Evolutionary conservation across 2,329 filamentous ascomycete species (phyloP), one percentile per base, ranked within the genome.

Genomic region (Ceratocystis eucalypticola): DNA sequence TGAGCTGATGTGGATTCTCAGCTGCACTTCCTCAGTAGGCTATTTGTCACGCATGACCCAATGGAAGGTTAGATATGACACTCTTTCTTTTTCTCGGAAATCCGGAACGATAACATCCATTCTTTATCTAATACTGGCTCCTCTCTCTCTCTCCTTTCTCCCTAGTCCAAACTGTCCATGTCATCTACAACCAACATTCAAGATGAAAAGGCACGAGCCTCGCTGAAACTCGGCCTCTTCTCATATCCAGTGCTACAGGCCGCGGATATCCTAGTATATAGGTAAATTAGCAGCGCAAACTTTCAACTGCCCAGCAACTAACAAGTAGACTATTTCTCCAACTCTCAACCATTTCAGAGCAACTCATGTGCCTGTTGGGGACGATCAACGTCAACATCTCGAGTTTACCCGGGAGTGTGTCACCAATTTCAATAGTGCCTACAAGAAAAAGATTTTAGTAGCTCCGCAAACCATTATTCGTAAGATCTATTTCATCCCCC

Each of bases 41-140:
- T 96, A 96, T 76, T 79, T 99, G n/a, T 88, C 88, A 8, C 82
- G 94, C n/a, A 99, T 99, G 94, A 97, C 94, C 33, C 94, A 97
- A 76, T 99, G 94, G 92, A 99, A 99, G 85, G 91, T 90, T 67
- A 62, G 72, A 41, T 41, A 41, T 41, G 37, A 12, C 37, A 41
- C 10, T 15, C 37, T 15, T 41, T 15, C 37, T 15, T 41, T 41
- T 15, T 3, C 10, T 41, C 37, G 0, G 12, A 12, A 12, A 12
- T 4, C 10, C 37, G 10, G 10, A 41, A 41, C 6, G 6, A 53
- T 15, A 7, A 4, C 22, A 28, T 28, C 7, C 7, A 15, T 15
- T 4, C 22, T 28, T 4, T 22, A 25, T 28, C 48, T 53, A 28
- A 53, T 22, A 5, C 22, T 25, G 8, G 22, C 22, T 53, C 4